Base-by-base conservation (phyloP, 1,139 yeast genomes). In the Suhomyces maxii region DNA sequence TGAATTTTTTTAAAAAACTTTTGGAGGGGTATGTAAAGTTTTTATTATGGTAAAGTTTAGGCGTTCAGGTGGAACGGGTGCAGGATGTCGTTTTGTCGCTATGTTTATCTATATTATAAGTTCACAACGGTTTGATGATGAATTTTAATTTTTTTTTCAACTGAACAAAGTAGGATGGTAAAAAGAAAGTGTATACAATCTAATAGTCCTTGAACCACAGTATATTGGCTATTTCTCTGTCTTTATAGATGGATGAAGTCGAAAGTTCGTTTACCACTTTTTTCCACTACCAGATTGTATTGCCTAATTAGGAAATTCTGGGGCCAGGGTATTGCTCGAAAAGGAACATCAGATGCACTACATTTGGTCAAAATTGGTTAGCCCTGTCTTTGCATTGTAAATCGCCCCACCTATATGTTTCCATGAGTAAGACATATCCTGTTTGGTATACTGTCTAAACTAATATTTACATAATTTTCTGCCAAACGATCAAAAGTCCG, bases 251-350 rank as follows among this genome's bases (percentile, higher is more conserved):
- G 11, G 10, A 14, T 33, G 35, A n/a, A 9, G 35, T 33, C 6
- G 18, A 33, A 8, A 10, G 12, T 9, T 33, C 12, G 32, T 37
- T 37, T 37, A 37, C 30, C 26, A 26, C 26, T 23, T 36, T 36
- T 28, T 28, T 28, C 31, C 11, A 28, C 31, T 9, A 2, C 9
- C 31, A 28, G 7, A 26, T 36, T 28, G 39, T 13, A 46, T 41
- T 46, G 36, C 49, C 49, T 46, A 46, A 37, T 39, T 40, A 42
- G 49, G 49, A 34, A 46, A 42, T 46, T 42, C 33, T 28, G 34
- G 28, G 23, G 12, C 26, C 36, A 10, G 14, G 32, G 34, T 39
- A 40, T 46, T 46, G 39, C 49, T 42, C 26, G 37, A 42, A 36
- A 8, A 32, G 49, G 49, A 42, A 46, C 46, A 42, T 37, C 3